Evolutionary conservation across 345 rosid genomes (phyloP).

Genomic region (Gossypium raimondii): DNA sequence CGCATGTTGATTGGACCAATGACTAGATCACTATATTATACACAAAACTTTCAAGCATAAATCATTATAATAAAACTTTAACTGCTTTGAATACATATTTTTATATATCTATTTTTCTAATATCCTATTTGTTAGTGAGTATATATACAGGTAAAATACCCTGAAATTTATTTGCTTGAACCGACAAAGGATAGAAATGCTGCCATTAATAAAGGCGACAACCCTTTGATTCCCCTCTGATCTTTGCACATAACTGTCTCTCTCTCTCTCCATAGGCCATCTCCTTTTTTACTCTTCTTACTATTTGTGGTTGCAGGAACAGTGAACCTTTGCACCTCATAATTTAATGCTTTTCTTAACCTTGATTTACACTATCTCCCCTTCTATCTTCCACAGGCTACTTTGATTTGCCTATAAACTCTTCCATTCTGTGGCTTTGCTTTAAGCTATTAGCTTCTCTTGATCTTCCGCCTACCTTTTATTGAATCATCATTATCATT

Average conservation of each 20-base stretch:
- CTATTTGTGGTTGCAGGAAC: conserved; percentile 32
- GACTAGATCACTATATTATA: conserved; percentile 17
- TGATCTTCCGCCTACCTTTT: neutral
- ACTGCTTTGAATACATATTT: neutral
- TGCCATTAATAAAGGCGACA: conserved; percentile 91
- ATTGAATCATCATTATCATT: conserved; percentile 14
- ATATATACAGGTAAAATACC: neutral
- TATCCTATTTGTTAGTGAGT: neutral
- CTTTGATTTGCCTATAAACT: conserved; percentile 6
- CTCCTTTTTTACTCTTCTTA: conserved; percentile 15
- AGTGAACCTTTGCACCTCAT: conserved; percentile 39
- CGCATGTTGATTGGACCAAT: conserved; percentile 17
- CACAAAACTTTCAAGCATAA: neutral
- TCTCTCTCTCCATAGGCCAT: conserved; percentile 13
- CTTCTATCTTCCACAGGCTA: neutral
- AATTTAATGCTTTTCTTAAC: conserved; percentile 27
- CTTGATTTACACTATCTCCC: neutral
- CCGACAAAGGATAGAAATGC: conserved; percentile 73
- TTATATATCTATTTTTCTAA: neutral
- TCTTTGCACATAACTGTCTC: conserved; percentile 52
- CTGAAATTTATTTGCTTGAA: conserved; percentile 12
- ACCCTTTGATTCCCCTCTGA: conserved; percentile 65
- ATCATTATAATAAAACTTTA: neutral
- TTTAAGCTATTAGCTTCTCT: neutral
- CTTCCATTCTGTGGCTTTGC: neutral